Percentiles rank a stretch among this genome's conserved stretches.
Evolutionary conservation across 306 rosid genomes (phyloP).

Genomic region (Canavalia ensiformis): DNA sequence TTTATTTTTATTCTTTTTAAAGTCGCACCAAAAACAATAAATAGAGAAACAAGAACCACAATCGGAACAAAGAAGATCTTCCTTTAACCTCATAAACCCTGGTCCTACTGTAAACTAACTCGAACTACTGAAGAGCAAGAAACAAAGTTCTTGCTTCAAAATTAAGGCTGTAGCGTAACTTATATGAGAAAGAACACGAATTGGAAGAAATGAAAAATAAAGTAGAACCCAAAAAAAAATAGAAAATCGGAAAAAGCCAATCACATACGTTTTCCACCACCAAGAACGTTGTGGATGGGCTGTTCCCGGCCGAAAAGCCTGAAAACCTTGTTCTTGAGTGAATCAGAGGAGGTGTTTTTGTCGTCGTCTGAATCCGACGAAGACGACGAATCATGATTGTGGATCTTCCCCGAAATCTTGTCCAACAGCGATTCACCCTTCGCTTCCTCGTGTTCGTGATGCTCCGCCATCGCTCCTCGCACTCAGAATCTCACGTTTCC

Average conservation of each 20-base stretch:
- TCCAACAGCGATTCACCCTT: conserved; percentile 71
- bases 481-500: neutral
- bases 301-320: conserved; percentile 91
- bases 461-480: conserved; percentile 59
- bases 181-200: neutral
- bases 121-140: neutral
- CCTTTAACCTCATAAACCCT: conserved; percentile 48
- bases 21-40: neutral
- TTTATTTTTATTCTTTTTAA: neutral
- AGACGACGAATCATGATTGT: conserved; percentile 70
- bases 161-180: neutral
- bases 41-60: neutral
- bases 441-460: conserved; percentile 58
- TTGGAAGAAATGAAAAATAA: neutral
- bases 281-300: conserved; percentile 83
- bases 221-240: neutral
- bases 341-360: conserved; percentile 45
- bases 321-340: conserved; percentile 65
- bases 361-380: conserved; percentile 77
- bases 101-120: conserved; percentile 2
- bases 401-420: conserved; percentile 78
- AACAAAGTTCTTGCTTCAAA: neutral
- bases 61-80: conserved; percentile 38
- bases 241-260: neutral
- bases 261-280: conserved; percentile 92